Conservation (phyloP, 75 land plant genomes). For the Pseudotsuga menziesii region DNA sequence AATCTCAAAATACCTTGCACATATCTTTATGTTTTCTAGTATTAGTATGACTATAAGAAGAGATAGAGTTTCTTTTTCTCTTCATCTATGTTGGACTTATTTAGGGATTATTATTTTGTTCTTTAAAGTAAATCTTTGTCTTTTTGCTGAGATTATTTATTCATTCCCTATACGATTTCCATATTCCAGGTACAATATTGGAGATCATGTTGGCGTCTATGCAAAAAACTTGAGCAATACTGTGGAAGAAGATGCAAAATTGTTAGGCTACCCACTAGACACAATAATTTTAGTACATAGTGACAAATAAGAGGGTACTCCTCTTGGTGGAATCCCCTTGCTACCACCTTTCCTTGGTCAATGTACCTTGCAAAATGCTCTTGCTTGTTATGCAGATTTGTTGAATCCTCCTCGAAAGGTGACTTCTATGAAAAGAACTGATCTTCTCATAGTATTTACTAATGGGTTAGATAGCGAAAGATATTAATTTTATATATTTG, state of each 20-base stretch:
- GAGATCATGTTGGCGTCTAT: conserved; percentile 94
- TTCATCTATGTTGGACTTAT: neutral
- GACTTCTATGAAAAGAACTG: neutral
- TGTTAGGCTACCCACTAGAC: conserved; percentile 57
- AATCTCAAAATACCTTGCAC: neutral
- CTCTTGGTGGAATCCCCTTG: conserved; percentile 58
- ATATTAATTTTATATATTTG: conserved; percentile 6
- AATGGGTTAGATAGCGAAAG: neutral
- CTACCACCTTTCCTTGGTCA: conserved; percentile 84
- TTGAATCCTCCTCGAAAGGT: conserved; percentile 81
- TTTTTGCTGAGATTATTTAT: neutral
- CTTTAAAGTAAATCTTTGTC: neutral
- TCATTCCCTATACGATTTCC: neutral
- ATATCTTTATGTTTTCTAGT: neutral
- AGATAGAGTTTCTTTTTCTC: neutral
- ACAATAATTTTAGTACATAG: conserved; percentile 73
- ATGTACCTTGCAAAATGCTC: conserved; percentile 66
- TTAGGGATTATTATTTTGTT: neutral
- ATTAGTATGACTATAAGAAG: neutral
- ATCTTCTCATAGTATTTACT: neutral
- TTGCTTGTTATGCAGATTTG: conserved; percentile 81
- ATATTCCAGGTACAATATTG: conserved; percentile 73
- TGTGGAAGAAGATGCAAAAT: conserved; percentile 68
- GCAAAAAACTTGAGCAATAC: conserved; percentile 61
- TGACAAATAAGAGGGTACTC: conserved; percentile 80